These are phyloP conservation scores for Starmera pachycereana DNA, from an alignment of 805 yeast genomes.

Conservation along the genomic window DNA sequence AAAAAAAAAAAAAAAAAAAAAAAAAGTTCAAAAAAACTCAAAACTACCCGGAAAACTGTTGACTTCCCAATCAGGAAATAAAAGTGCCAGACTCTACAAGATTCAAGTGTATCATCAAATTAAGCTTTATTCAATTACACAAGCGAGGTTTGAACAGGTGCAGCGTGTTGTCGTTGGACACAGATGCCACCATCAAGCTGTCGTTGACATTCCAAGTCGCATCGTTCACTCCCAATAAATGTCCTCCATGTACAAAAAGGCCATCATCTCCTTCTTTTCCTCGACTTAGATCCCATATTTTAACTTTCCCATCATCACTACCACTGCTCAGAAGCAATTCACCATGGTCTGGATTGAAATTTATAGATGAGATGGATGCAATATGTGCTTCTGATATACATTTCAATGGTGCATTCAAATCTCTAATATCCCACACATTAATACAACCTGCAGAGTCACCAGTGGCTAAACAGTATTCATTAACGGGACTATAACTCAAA, in stretches of 20 bases:
- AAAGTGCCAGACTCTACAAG: neutral
- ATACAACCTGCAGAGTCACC: conserved; percentile 55
- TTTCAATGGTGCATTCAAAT: conserved; percentile 21
- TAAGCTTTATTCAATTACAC: too few species aligned
- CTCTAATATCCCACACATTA: conserved; percentile 58
- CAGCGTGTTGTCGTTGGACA: conserved; percentile 77
- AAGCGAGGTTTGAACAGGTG: conserved; percentile 69
- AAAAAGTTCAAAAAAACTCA: neutral
- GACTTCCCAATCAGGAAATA: conserved; percentile 1
- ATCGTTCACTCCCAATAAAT: conserved; percentile 78
- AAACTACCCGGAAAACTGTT: neutral
- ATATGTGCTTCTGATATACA: conserved; percentile 29
- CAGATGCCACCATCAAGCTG: conserved; percentile 63
- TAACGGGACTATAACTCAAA: conserved; percentile 47
- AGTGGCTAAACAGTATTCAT: conserved; percentile 49
- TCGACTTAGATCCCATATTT: conserved; percentile 45
- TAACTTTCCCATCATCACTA: conserved; percentile 53
- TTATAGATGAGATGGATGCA: conserved; percentile 51
- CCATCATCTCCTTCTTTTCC: conserved; percentile 6
- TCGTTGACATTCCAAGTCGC: conserved; percentile 72
- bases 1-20: too few species aligned
- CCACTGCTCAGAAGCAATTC: conserved; percentile 54
- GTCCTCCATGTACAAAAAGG: conserved; percentile 73
- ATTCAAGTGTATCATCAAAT: too few species aligned
- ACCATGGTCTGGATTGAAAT: conserved; percentile 58